A percentile compares a stretch with the other conserved stretches of the same genome.
These are phyloP conservation scores for Salix caprea DNA, from an alignment of 345 rosid genomes.

Conservation along the genomic window DNA sequence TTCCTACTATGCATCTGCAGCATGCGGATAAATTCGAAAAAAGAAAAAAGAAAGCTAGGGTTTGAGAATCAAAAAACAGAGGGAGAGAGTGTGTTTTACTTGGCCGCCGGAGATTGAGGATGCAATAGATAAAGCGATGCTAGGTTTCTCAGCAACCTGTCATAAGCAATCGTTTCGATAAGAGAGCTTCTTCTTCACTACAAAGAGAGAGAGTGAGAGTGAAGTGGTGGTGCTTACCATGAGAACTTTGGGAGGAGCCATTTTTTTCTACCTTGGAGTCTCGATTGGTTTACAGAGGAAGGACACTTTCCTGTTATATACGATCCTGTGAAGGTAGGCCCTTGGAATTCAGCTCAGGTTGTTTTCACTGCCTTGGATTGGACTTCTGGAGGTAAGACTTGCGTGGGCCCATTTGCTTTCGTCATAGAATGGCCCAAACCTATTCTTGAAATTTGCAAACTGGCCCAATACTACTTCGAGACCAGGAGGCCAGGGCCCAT, in stretches of 20 bases:
- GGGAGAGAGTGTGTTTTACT: slow-evolving; percentile 27
- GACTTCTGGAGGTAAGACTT: not conserved
- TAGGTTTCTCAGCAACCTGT: slow-evolving; percentile 97
- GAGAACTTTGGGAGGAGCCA: slow-evolving; percentile 10
- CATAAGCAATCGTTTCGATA: too few relatives aligned
- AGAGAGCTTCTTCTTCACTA: too few relatives aligned
- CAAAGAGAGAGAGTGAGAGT: too few relatives aligned
- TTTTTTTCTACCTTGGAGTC: not conserved
- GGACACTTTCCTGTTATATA: not conserved
- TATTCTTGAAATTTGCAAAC: not conserved
- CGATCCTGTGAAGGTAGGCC: not conserved
- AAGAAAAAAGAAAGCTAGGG: not conserved
- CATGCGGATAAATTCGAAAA: not conserved
- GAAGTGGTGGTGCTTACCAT: not conserved
- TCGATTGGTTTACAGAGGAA: not conserved
- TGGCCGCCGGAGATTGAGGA: slow-evolving; percentile 70
- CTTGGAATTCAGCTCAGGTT: not conserved
- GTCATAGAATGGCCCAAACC: not conserved
- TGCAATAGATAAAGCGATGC: slow-evolving; percentile 88
- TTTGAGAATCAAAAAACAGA: not conserved
- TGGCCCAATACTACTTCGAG: not conserved
- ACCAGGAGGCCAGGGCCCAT: not conserved
- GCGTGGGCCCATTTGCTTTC: too few relatives aligned
- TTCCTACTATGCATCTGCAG: slow-evolving; percentile 72
- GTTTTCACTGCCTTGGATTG: not conserved